Percentiles rank a stretch among this genome's conserved stretches.
Evolutionary conservation across 163 green algal genomes (phyloP).

Genomic region (Picocystis sp.): DNA sequence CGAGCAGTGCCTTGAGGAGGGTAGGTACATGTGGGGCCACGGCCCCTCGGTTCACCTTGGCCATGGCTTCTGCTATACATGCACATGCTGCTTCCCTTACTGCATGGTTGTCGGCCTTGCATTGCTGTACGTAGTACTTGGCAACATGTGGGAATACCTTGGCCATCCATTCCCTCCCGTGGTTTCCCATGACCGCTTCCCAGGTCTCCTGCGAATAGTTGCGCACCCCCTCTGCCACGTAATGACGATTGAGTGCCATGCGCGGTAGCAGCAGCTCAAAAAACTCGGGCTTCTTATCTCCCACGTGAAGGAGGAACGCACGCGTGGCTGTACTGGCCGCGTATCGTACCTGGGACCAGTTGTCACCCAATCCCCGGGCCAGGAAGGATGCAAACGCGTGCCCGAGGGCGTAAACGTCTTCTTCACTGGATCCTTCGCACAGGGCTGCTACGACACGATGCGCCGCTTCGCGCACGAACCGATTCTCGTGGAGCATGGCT

Average conservation of each 20-base stretch:
- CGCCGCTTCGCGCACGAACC: conserved; percentile 58
- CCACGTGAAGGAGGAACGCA: conserved; percentile 35
- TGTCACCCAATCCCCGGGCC: conserved; percentile 54
- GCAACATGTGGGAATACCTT: conserved; percentile 30
- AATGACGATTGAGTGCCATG: conserved; percentile 67
- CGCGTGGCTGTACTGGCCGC: conserved; percentile 45
- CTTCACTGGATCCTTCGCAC: conserved; percentile 4
- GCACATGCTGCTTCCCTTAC: conserved; percentile 73
- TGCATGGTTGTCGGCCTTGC: conserved; percentile 67
- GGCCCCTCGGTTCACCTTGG: conserved; percentile 38
- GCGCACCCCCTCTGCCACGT: conserved; percentile 76
- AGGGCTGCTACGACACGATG: conserved; percentile 32
- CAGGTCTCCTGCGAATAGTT: conserved; percentile 70
- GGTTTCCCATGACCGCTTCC: conserved; percentile 41
- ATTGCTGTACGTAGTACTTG: conserved; percentile 58
- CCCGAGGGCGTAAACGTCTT: conserved; percentile 4
- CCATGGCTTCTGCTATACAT: conserved; percentile 75
- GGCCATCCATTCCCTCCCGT: conserved; percentile 45
- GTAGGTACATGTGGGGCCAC: conserved; percentile 42
- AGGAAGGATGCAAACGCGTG: conserved; percentile 3
- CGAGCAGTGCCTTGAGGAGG: conserved; percentile 50
- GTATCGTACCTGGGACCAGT: conserved; percentile 80
- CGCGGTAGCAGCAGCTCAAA: conserved; percentile 36
- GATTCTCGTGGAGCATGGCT: conserved; percentile 35
- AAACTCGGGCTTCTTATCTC: conserved; percentile 4